Base-by-base conservation (phyloP, 2,329 filamentous ascomycete genomes). In the Sporothrix inflata region DNA sequence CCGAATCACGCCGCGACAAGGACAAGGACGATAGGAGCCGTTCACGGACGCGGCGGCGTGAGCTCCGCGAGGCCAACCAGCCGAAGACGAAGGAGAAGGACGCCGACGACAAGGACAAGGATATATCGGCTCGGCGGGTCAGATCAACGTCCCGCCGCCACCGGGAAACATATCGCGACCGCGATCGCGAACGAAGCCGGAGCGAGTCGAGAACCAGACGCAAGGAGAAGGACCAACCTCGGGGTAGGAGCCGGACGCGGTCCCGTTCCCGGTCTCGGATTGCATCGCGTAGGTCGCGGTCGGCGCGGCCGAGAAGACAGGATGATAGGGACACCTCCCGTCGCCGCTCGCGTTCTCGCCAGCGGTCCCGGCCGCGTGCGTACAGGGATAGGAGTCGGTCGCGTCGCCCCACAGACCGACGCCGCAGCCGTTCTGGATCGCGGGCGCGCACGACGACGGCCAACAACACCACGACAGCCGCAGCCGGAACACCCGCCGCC, bases 391-490 rank as follows among this genome's bases (percentile, higher is more conserved):
- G 71, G n/a, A 74, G 74, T 51, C 70, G 71, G n/a, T 75, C 74
- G 14, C 74, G 63, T 2, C 38, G 57, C 11, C 72, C 57, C 1
- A 21, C 45, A 0, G 72, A 70, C 2, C 19, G 69, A 78, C 81
- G 78, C 24, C 74, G 78, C 34, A 79, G 77, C 69, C 70, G 60
- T 2, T 70, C 67, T 14, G 76, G 73, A 12, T 77, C 78, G 2
- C 76, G 70, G 51, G 74, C 80, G 42, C 78, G 81, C 21, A 71
- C 3, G 68, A 73, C 7, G 72, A 49, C 47, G 74, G 69, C 77
- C 78, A 34, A 34, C 30, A 34, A 34, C 30, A 34, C 30, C 30
- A 21, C 76, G 78, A 24, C 38, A 14, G 60, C 38, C 2, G n/a
- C 60, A 16, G 60, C 30, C 11, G 30, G 1, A 3, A 30, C 63